These are phyloP conservation scores for Diaporthe destruens DNA, from an alignment of 2,329 filamentous ascomycete genomes.

Conservation along the genomic window DNA sequence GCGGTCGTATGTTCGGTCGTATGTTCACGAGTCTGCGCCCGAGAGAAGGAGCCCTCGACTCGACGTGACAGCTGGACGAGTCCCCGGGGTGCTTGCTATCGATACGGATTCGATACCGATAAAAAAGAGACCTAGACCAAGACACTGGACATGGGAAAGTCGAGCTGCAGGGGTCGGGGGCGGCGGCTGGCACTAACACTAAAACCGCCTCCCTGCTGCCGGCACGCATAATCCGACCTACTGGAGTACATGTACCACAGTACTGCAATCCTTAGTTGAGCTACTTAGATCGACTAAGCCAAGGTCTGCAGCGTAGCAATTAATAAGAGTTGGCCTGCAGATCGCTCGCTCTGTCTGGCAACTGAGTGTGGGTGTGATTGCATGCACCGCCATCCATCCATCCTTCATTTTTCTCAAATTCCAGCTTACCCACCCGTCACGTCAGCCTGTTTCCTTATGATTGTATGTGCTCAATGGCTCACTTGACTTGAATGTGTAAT, in stretches of 20 bases:
- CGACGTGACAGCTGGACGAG: constrained; percentile 30
- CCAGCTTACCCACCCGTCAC: constrained; percentile 14
- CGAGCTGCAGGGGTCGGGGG: background rate
- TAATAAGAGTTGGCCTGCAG: constrained; percentile 12
- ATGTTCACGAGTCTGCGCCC: constrained; percentile 23
- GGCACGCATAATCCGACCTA: background rate
- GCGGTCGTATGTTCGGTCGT: constrained; percentile 29
- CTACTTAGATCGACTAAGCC: too few species aligned
- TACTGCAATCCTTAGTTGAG: too few species aligned
- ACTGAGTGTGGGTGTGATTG: constrained; percentile 2
- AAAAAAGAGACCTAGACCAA: background rate
- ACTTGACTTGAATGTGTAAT: constrained; percentile 13
- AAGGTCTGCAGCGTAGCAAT: too few species aligned
- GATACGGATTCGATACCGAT: background rate
- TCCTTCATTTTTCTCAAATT: constrained; percentile 21
- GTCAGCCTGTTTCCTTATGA: constrained; percentile 12
- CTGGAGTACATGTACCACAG: background rate
- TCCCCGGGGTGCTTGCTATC: constrained; percentile 10
- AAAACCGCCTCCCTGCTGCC: background rate
- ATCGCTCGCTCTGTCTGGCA: background rate
- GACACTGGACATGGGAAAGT: constrained; percentile 1
- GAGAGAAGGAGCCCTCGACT: constrained; percentile 16
- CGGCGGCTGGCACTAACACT: background rate
- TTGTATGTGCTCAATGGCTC: background rate
- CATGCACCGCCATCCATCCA: constrained; percentile 17